Percentiles rank a stretch among this genome's conserved stretches.
Evolutionary conservation across 2,329 filamentous ascomycete genomes (phyloP).

Genomic region (Chaetomium globosum): DNA sequence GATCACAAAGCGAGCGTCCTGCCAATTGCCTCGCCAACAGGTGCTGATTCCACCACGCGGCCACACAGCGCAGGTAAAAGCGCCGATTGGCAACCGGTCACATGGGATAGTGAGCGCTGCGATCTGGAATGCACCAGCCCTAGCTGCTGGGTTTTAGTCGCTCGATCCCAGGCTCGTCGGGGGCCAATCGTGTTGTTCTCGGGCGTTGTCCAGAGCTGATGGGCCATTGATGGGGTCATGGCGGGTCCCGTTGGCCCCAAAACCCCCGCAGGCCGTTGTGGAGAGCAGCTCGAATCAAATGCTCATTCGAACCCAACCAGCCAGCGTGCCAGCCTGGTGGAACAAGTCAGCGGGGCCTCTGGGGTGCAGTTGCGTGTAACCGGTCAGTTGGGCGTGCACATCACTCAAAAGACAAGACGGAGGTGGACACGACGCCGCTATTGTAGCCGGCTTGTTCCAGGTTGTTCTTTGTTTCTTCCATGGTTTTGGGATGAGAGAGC

Average conservation of each 20-base stretch:
- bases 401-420: neutral
- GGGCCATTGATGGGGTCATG: neutral
- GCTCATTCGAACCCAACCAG: neutral
- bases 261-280: slow-evolving; percentile 10
- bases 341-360: neutral
- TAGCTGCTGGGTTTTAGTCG: neutral
- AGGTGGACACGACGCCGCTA: neutral
- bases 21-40: slow-evolving; percentile 1
- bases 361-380: neutral
- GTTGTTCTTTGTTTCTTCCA: neutral
- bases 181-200: neutral
- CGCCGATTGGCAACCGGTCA: slow-evolving; percentile 30
- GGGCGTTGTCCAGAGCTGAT: slow-evolving; percentile 7
- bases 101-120: slow-evolving; percentile 23
- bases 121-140: slow-evolving; percentile 17
- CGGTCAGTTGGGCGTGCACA: neutral
- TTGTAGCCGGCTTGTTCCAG: neutral
- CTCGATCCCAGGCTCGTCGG: neutral
- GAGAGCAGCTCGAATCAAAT: slow-evolving; percentile 11
- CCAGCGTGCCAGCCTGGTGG: neutral
- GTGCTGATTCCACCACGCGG: slow-evolving; percentile 7
- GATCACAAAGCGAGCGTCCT: neutral
- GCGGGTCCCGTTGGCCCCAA: neutral
- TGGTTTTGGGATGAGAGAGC: neutral
- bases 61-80: slow-evolving; percentile 13